Evolutionary conservation across 331 rosid genomes (phyloP).

Genomic region (Rosa hybrid): DNA sequence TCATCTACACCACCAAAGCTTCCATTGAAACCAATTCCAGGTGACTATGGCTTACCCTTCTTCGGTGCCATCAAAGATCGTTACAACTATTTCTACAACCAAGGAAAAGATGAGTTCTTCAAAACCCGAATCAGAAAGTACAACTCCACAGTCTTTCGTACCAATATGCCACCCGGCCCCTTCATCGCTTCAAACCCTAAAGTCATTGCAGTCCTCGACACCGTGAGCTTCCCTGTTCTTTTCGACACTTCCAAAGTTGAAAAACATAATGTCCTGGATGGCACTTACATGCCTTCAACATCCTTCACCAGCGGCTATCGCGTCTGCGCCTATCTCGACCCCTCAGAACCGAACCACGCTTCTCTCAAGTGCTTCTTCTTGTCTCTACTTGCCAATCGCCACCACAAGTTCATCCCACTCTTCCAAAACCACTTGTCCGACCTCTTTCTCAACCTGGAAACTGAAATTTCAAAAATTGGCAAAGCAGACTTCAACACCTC

Average conservation of each 20-base stretch:
- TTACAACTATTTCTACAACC: conserved; percentile 64
- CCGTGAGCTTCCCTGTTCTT: too few relatives aligned
- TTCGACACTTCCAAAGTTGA: too few relatives aligned
- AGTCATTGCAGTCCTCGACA: too few relatives aligned
- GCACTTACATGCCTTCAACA: conserved; percentile 83
- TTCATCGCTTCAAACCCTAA: too few relatives aligned
- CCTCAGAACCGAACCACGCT: conserved; percentile 59
- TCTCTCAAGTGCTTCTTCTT: conserved; percentile 41
- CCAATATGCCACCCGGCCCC: too few relatives aligned
- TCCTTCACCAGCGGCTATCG: conserved; percentile 66
- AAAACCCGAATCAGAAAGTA: too few relatives aligned
- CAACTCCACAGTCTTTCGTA: too few relatives aligned
- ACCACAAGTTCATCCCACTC: conserved; percentile 35
- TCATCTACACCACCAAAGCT: conserved; percentile 6
- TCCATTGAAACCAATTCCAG: conserved; percentile 20
- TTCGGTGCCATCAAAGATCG: conserved; percentile 61
- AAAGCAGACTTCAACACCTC: conserved; percentile 43
- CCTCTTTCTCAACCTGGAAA: conserved; percentile 49
- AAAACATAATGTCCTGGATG: conserved; percentile 57
- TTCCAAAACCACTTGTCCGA: conserved; percentile 39
- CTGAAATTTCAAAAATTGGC: conserved; percentile 16
- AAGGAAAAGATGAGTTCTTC: conserved; percentile 28
- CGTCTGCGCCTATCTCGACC: conserved; percentile 62
- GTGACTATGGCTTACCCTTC: conserved; percentile 52
- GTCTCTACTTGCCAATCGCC: conserved; percentile 29